Evolutionary conservation across 257 asterid species (phyloP), one percentile per base, ranked within the genome.

Genomic region (Plantago ovata): DNA sequence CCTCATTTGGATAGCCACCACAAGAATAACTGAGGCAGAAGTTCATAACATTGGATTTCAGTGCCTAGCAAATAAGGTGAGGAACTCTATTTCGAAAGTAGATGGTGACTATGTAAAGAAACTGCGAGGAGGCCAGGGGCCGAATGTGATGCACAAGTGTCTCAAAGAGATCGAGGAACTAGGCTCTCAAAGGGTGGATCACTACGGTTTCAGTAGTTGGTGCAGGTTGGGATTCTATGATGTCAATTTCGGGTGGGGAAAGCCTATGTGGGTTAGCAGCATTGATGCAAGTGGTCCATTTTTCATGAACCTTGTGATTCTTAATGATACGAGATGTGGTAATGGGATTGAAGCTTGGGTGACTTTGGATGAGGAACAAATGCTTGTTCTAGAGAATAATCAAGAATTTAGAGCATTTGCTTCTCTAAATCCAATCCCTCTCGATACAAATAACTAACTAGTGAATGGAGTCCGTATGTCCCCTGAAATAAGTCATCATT

Each of bases 261-360:
- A 62, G 62, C 97, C 97, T 1, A 22, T 63, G 2, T 89, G 95
- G 93, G 83, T 86, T 5, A 79, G 84, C 21, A 75, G 85, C 73
- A 55, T 63, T 21, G 86, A 79, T 43, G 62, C 86, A 7, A 70
- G 81, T n/a, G 76, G 77, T 51, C 49, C 78, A 9, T 62, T 48
- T 49, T 89, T 77, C 55, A 75, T 82, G 87, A 89, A 89, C 44
- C 79, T 86, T 38, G 56, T 71, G 1, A 38, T 86, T 33, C 65
- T 89, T 11, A 63, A 73, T 72, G 94, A 89, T 20, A 79, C 74
- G 8, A 80, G 48, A 63, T 53, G 70, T 70, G 94, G 75, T 7
- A 61, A 61, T 61, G 95, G 95, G 36, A 63, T 89, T 0, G 97
- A 89, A 76, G 97, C 97, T 3, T 86, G 97, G 97, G 81, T 89